Conservation (phyloP, 1,139 yeast species). For the Magnusiomyces clavatus region DNA sequence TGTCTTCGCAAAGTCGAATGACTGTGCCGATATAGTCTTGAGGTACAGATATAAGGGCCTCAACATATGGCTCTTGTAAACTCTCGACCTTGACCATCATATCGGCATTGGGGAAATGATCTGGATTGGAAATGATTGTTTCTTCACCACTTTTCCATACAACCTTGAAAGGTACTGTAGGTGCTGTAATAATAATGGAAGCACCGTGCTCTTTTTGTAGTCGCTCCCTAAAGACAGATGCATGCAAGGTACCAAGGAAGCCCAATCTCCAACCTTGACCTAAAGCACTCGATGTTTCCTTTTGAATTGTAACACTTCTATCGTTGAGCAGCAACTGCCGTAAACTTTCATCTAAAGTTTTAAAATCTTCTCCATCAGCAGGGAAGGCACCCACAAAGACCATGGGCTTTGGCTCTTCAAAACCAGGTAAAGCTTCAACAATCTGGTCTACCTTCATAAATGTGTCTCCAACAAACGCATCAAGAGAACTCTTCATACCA, state of each 20-base stretch:
- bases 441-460: constrained; percentile 60
- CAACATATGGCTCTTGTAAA: constrained; percentile 82
- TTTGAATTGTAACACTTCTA: constrained; percentile 79
- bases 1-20: constrained; percentile 74
- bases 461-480: constrained; percentile 91
- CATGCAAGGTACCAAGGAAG: constrained; percentile 88
- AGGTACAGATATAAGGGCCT: constrained; percentile 86
- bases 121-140: constrained; percentile 73
- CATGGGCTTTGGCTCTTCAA: constrained; percentile 96
- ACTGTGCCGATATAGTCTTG: constrained; percentile 82
- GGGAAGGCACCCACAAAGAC: constrained; percentile 98
- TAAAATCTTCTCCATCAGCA: constrained; percentile 88
- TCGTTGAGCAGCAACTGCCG: constrained; percentile 85
- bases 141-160: constrained; percentile 55
- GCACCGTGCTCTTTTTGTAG: constrained; percentile 92
- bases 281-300: constrained; percentile 87
- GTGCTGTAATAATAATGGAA: constrained; percentile 84
- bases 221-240: constrained; percentile 87
- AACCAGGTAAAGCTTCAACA: constrained; percentile 81
- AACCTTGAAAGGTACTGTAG: constrained; percentile 88
- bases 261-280: constrained; percentile 99
- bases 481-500: constrained; percentile 83
- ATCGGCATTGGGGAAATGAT: constrained; percentile 69
- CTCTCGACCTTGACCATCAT: constrained; percentile 40
- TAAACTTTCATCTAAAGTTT: constrained; percentile 81